phyloP scores from a whole-genome alignment of 441 rosid species.

The Populus hybrid region DNA sequence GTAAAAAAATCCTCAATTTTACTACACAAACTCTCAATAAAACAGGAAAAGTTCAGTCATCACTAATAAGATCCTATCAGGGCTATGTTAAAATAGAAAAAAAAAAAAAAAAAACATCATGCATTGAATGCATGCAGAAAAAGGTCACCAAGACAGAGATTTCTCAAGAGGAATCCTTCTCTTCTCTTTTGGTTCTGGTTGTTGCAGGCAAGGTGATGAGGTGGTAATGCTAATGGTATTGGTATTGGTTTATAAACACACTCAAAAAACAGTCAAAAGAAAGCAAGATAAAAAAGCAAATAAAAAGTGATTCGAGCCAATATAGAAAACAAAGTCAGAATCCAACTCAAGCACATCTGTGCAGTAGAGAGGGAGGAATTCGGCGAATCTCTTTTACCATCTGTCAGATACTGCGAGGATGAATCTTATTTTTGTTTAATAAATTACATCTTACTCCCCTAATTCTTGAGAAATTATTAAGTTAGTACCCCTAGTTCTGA shows the following conservation, averaged over 20 bases:
- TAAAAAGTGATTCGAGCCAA: not conserved
- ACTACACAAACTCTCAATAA: not conserved
- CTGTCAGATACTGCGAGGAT: not conserved
- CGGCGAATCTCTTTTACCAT: not conserved
- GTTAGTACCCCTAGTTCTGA: not conserved
- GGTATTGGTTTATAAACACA: not conserved
- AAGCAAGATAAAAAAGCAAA: not conserved
- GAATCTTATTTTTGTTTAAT: not conserved
- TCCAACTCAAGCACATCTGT: not conserved
- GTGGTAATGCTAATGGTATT: not conserved
- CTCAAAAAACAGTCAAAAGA: not conserved
- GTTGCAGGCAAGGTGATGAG: not conserved
- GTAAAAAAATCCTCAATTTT: not conserved
- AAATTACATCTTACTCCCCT: not conserved
- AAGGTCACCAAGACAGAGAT: not conserved
- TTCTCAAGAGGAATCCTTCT: not conserved
- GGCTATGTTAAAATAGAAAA: not conserved
- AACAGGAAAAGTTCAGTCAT: not conserved
- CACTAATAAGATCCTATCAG: not conserved
- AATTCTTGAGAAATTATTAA: too few relatives aligned
- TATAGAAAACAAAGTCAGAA: not conserved
- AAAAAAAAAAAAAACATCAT: too few relatives aligned
- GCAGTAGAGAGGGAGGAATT: not conserved
- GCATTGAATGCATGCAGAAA: not conserved
- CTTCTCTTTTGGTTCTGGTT: not conserved